These are phyloP conservation scores for Penicillium janthinellum DNA, from an alignment of 2,329 filamentous ascomycete genomes.

Conservation along the genomic window DNA sequence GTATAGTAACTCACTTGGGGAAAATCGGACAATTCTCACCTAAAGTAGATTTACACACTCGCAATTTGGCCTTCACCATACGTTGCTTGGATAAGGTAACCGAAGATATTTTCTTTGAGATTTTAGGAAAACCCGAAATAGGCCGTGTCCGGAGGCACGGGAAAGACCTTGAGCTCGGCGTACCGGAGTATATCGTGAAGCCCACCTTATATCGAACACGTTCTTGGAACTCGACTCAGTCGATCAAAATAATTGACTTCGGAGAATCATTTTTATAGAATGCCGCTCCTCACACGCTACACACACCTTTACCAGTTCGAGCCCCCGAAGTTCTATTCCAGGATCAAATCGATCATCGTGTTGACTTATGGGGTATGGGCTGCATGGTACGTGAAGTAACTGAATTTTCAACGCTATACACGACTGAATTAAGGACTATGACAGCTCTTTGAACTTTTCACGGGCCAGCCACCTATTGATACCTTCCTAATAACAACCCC, in stretches of 20 bases:
- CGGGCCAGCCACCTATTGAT: constrained; percentile 43
- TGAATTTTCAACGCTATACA: background rate
- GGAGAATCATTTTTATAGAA: constrained; percentile 38
- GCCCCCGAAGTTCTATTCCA: constrained; percentile 45
- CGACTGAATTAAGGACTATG: constrained; percentile 14
- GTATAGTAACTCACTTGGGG: constrained; percentile 15
- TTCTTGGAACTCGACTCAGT: constrained; percentile 14
- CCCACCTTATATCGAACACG: constrained; percentile 14
- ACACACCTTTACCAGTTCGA: constrained; percentile 39
- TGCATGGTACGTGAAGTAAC: constrained; percentile 35
- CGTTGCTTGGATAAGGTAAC: constrained; percentile 15
- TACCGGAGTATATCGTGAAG: constrained; percentile 31
- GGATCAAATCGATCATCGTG: constrained; percentile 37
- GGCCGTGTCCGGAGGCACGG: constrained; percentile 24
- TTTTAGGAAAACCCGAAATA: constrained; percentile 31
- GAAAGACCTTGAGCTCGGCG: constrained; percentile 21
- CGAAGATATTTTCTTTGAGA: constrained; percentile 24
- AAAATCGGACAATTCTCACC: constrained; percentile 17
- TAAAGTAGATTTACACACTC: constrained; percentile 30
- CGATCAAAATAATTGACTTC: constrained; percentile 43
- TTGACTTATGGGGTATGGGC: constrained; percentile 45
- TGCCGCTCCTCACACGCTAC: constrained; percentile 29
- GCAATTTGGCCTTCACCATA: constrained; percentile 32
- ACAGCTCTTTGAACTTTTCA: constrained; percentile 44
- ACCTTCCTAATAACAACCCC: constrained; percentile 37